These are phyloP conservation scores for Colletotrichum lini DNA, from an alignment of 2,329 filamentous ascomycete species.

Conservation along the genomic window DNA sequence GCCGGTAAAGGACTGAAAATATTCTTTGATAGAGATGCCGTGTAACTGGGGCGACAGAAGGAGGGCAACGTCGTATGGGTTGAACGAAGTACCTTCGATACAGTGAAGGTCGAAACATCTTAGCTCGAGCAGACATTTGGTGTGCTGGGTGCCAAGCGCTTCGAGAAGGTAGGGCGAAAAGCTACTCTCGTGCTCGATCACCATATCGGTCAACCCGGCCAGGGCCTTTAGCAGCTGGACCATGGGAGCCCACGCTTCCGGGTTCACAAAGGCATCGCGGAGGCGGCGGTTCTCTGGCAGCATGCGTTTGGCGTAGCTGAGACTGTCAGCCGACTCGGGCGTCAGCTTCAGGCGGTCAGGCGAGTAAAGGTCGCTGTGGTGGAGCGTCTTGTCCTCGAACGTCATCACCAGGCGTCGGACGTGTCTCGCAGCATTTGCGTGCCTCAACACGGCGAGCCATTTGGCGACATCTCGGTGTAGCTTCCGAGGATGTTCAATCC, in stretches of 20 bases:
- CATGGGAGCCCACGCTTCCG: constrained; percentile 13
- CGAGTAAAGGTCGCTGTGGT: constrained; percentile 18
- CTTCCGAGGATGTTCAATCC: constrained; percentile 1
- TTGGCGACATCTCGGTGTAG: constrained; percentile 5
- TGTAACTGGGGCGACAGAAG: constrained; percentile 12
- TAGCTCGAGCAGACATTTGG: constrained; percentile 14
- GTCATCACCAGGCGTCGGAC: constrained; percentile 9
- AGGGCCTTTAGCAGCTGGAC: constrained; percentile 1
- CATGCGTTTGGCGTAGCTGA: constrained; percentile 3
- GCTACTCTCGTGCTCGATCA: constrained; percentile 18
- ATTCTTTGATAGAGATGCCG: constrained; percentile 18
- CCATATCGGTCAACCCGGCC: not conserved
- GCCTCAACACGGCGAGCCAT: constrained; percentile 6
- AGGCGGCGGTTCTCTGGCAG: constrained; percentile 7
- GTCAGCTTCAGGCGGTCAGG: not conserved
- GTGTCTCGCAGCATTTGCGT: constrained; percentile 13
- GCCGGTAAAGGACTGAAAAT: constrained; percentile 9
- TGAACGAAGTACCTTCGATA: not conserved
- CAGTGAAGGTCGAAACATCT: not conserved
- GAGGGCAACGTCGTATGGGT: constrained; percentile 9
- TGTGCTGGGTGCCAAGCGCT: not conserved
- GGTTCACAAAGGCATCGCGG: constrained; percentile 17
- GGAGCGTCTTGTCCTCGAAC: constrained; percentile 10
- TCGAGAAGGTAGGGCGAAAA: constrained; percentile 14
- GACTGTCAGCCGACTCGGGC: not conserved